Evolutionary conservation across 1,139 yeast species (phyloP), one percentile per base, ranked within the genome.

Genomic region (Pichia sp.): DNA sequence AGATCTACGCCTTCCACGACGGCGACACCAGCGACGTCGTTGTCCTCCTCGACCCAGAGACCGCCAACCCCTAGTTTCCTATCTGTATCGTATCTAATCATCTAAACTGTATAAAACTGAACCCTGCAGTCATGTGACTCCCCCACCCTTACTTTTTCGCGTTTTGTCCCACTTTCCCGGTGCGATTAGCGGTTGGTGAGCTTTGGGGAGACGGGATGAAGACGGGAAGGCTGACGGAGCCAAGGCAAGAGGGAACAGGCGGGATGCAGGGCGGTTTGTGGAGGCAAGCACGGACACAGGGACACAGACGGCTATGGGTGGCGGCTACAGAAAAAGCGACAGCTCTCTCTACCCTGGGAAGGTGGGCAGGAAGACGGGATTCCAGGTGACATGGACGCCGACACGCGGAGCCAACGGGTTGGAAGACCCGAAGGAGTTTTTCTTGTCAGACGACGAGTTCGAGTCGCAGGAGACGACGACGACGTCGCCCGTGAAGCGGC

Each of bases 381-480:
- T 66, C 16, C 61, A 59, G 23, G 54, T 67, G 4, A 59, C 65
- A 67, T 74, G 54, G 75, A 82, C 68, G 64, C 86, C 69, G 47
- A 70, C 73, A 38, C 26, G 78, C 81, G 61, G 95, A 87, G 80
- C 79, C 56, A 79, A 82, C 66, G 86, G 90, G 41, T 81, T 89
- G 85, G 96, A 90, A 65, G 87, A 85, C 63, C 70, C 89, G 45
- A 87, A 86, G 61, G 95, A 84, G 54, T 90, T 86, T 71, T 89
- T 88, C 62, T 77, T 77, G 44, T 84, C 80, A 29, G 69, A 67
- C 52, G 66, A 66, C 43, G 70, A 65, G 42, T 64, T 60, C 36
- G 61, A 62, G 47, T 60, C 67, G 3, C 66, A 64, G 10, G 38
- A 26, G 11, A 36, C 30, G 8, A 15, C 50, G 49, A 51, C 56